phyloP scores from a whole-genome alignment of 1,284 basidiomycete genomes.

The Lentinula novae-zelandiae region DNA sequence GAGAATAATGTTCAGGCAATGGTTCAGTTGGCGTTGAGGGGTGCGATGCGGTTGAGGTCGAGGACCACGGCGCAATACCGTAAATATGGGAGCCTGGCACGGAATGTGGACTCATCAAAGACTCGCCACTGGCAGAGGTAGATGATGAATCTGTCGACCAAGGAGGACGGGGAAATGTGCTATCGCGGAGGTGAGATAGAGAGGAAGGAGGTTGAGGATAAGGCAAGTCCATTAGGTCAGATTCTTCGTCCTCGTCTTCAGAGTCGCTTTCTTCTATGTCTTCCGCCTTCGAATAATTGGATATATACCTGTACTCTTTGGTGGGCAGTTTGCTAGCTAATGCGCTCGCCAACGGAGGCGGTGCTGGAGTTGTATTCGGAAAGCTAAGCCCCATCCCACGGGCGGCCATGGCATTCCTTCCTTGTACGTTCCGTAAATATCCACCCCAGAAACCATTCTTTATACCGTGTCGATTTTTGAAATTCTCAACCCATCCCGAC shows the following conservation, averaged over 20 bases:
- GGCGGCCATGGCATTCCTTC: constrained; percentile 22
- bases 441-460: constrained; percentile 60
- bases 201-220: constrained; percentile 1
- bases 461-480: constrained; percentile 79
- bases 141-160: constrained; percentile 8
- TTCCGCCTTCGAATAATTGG: neutral
- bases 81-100: neutral
- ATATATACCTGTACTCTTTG: neutral
- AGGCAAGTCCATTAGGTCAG: neutral
- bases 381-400: constrained; percentile 11
- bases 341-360: neutral
- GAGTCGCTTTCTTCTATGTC: neutral
- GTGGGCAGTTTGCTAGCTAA: neutral
- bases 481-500: constrained; percentile 89
- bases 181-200: neutral
- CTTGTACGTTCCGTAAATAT: constrained; percentile 21
- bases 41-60: neutral
- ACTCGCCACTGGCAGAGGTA: constrained; percentile 2
- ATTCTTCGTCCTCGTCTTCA: constrained; percentile 1
- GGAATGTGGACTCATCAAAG: neutral
- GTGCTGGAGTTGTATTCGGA: neutral
- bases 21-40: neutral
- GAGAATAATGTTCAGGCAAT: neutral
- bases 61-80: neutral
- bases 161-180: neutral